These are phyloP conservation scores for Gastrolobium villosum DNA, from an alignment of 306 rosid genomes.

Conservation along the genomic window DNA sequence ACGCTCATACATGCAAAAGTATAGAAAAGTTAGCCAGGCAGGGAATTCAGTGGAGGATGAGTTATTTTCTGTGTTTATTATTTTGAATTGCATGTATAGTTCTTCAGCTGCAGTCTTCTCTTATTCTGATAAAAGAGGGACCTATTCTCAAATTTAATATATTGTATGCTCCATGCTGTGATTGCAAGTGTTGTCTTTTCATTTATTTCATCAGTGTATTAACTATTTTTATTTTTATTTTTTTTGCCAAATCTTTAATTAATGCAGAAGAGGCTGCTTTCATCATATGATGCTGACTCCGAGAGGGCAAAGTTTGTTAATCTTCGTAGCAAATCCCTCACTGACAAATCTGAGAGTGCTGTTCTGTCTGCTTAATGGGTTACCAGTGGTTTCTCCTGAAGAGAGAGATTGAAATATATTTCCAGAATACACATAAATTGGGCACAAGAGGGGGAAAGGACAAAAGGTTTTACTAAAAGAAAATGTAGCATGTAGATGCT, in stretches of 20 bases:
- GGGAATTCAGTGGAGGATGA: not conserved
- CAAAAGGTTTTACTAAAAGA: slow-evolving; percentile 37
- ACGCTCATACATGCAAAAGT: not conserved
- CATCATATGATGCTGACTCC: slow-evolving; percentile 56
- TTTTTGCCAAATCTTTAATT: slow-evolving; percentile 7
- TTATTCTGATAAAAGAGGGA: not conserved
- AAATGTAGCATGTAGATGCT: slow-evolving; percentile 41
- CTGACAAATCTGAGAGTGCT: slow-evolving; percentile 60
- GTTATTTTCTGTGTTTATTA: not conserved
- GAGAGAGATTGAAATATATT: slow-evolving; percentile 2
- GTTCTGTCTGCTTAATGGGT: slow-evolving; percentile 65
- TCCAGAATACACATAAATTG: slow-evolving; percentile 19
- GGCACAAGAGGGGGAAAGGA: slow-evolving; percentile 24
- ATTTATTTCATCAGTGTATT: slow-evolving; percentile 3
- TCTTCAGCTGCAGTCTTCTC: slow-evolving; percentile 8
- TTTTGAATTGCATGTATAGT: not conserved
- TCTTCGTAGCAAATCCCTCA: slow-evolving; percentile 43
- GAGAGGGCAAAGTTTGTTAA: slow-evolving; percentile 57
- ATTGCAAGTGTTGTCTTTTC: slow-evolving; percentile 3
- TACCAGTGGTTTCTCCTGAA: slow-evolving; percentile 34
- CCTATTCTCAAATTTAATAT: not conserved
- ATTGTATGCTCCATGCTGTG: not conserved
- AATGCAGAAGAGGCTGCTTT: slow-evolving; percentile 73
- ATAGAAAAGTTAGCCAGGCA: not conserved
- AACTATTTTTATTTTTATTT: not conserved